Evolutionary conservation across 192 early-diverging fungal species (phyloP).

Genomic region (Coemansia sp.): DNA sequence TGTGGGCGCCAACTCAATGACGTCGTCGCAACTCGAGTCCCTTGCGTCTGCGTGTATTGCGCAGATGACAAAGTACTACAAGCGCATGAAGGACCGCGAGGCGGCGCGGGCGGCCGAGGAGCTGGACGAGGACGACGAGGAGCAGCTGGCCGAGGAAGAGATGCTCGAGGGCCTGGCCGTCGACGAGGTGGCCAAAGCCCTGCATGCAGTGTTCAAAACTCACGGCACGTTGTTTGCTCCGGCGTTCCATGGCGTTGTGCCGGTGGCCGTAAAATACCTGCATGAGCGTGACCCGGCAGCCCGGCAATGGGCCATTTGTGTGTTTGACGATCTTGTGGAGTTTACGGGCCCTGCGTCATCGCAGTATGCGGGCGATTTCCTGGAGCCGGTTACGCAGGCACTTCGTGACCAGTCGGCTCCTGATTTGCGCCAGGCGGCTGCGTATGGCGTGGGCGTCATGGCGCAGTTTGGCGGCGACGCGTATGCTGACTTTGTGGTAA

Average conservation of each 20-base stretch:
- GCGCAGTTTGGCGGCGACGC: slow-evolving; percentile 84
- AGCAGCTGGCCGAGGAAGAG: slow-evolving; percentile 78
- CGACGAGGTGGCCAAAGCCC: slow-evolving; percentile 75
- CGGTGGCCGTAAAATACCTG: slow-evolving; percentile 67
- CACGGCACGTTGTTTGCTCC: slow-evolving; percentile 74
- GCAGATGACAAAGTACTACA: slow-evolving; percentile 77
- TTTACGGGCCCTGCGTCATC: slow-evolving; percentile 74
- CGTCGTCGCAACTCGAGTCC: slow-evolving; percentile 62
- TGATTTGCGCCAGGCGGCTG: slow-evolving; percentile 91
- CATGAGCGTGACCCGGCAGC: slow-evolving; percentile 63
- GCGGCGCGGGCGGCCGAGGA: slow-evolving; percentile 73
- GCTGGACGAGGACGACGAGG: slow-evolving; percentile 92
- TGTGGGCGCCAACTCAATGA: slow-evolving; percentile 49
- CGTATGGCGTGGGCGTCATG: slow-evolving; percentile 91
- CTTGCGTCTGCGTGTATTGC: slow-evolving; percentile 67
- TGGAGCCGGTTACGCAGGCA: slow-evolving; percentile 28
- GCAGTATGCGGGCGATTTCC: slow-evolving; percentile 64
- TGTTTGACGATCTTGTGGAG: slow-evolving; percentile 91
- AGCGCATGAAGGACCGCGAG: slow-evolving; percentile 73
- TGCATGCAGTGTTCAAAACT: slow-evolving; percentile 79
- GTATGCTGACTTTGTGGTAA: slow-evolving; percentile 70
- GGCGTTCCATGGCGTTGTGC: slow-evolving; percentile 78
- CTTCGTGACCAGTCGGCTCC: slow-evolving; percentile 44
- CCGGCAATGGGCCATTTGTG: slow-evolving; percentile 92
- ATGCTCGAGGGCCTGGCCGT: slow-evolving; percentile 60